Evolutionary conservation across 176 grass and related monocot genomes (phyloP), one percentile per base, ranked within the genome.

Genomic region (Aegilops tauschii): DNA sequence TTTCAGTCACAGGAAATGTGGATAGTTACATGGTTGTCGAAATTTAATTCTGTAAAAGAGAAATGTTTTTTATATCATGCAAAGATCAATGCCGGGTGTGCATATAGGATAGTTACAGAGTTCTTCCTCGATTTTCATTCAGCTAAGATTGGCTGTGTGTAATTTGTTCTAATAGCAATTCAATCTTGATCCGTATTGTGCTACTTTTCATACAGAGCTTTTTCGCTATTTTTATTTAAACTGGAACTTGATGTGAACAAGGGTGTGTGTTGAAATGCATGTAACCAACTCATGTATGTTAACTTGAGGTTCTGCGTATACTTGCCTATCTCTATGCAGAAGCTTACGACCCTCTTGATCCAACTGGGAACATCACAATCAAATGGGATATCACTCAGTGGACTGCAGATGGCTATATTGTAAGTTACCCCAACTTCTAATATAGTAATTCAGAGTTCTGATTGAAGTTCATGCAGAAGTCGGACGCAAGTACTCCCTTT

Each of bases 351-450:
- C 65, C 91, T 9, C 94, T 91, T 72, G 93, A 95, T 89, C 91
- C 93, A 83, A 91, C 14, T 83, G 94, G 94, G 12, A 95, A 93
- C 65, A 93, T 95, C 90, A 95, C 94, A 77, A 89, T 93, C 83
- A 95, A 93, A 65, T 95, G 94, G 94, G 94, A 93, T 73, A 71
- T 95, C 82, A 88, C 87, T 28, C 91, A 93, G 87, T 95, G 94
- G 91, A 95, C 91, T 87, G 20, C 89, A 83, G 94, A 93, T 91
- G 94, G 94, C 70, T 95, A 95, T 89, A 78, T 91, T 72, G 94
- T 95, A 95, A 91, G 94, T 87, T 87, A 64, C n/a, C 61, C 32
- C 6, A 59, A 31, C 42, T 54, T 28, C 31, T 20, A 83, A 18
- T 37, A 49, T 1, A 1, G 12, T 49, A 34, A 25, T 63, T 29